Conservation (phyloP, 768 basidiomycete species). For the Suillus hirtellus region DNA sequence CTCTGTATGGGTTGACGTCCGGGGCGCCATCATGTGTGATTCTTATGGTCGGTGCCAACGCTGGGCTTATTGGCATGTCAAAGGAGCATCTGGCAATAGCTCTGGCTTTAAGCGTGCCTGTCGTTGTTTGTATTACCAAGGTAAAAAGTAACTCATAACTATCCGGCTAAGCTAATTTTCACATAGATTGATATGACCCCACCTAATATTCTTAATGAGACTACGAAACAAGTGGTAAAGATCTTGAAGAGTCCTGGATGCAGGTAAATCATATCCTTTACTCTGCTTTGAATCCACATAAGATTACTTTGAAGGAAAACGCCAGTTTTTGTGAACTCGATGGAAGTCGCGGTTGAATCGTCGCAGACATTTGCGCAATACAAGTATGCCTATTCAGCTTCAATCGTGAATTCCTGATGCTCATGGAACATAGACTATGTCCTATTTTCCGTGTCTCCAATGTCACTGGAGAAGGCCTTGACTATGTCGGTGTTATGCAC, state of each 20-base stretch:
- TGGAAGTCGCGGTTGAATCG: conserved; percentile 79
- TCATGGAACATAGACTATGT: conserved; percentile 58
- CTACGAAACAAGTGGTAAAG: conserved; percentile 89
- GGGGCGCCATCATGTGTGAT: conserved; percentile 91
- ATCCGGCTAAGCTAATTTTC: conserved; percentile 8
- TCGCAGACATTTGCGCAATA: conserved; percentile 74
- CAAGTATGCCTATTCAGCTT: conserved; percentile 43
- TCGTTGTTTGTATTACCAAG: conserved; percentile 94
- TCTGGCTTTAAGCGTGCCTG: conserved; percentile 88
- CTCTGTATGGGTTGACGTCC: conserved; percentile 91
- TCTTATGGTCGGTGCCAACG: conserved; percentile 94
- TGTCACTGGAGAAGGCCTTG: conserved; percentile 90
- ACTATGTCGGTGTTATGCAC: conserved; percentile 49
- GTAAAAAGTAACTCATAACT: conserved; percentile 37
- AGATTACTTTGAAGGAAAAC: conserved; percentile 54
- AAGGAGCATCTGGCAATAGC: conserved; percentile 97
- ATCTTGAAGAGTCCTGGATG: conserved; percentile 93
- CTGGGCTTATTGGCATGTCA: conserved; percentile 88
- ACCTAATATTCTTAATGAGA: conserved; percentile 86
- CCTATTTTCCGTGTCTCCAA: conserved; percentile 93
- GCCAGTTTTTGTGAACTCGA: conserved; percentile 82
- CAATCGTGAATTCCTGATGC: background rate
- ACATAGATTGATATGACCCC: conserved; percentile 93
- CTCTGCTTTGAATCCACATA: conserved; percentile 1
- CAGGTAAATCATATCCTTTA: conserved; percentile 47